A percentile compares a stretch with the other conserved stretches of the same genome.
Evolutionary conservation across 345 rosid genomes (phyloP).

Genomic region (Turritis glabra): DNA sequence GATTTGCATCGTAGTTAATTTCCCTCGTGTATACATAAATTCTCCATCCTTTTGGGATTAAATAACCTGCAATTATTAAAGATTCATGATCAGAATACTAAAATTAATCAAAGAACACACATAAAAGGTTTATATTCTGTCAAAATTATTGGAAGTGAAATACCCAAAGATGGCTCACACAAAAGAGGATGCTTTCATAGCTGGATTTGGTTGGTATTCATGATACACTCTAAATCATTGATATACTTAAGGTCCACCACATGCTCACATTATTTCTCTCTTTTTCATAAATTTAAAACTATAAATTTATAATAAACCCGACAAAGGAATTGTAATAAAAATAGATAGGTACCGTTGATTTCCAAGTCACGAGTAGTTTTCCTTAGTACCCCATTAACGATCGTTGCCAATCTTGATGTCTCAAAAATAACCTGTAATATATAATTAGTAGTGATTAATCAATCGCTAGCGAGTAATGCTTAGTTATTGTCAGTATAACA

Average conservation of each 20-base stretch:
- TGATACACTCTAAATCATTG: constrained; percentile 38
- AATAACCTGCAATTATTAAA: constrained; percentile 33
- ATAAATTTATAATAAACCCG: constrained; percentile 8
- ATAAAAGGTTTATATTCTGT: constrained; percentile 19
- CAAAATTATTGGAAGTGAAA: constrained; percentile 23
- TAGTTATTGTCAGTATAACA: background rate
- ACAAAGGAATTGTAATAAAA: background rate
- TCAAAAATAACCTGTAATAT: constrained; percentile 62
- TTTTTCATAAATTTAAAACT: background rate
- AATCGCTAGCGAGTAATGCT: background rate
- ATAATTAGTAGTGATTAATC: background rate
- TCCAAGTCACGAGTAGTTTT: constrained; percentile 68
- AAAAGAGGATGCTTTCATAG: constrained; percentile 37
- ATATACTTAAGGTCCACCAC: constrained; percentile 39
- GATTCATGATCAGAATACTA: constrained; percentile 16
- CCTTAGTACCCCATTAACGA: constrained; percentile 82
- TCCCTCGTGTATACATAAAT: constrained; percentile 67
- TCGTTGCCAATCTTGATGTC: constrained; percentile 79
- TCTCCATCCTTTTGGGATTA: constrained; percentile 46
- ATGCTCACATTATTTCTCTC: constrained; percentile 36
- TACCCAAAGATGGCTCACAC: constrained; percentile 26
- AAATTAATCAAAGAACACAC: constrained; percentile 16
- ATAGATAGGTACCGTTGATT: constrained; percentile 48
- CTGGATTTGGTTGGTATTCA: constrained; percentile 42
- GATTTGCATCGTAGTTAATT: constrained; percentile 64